Conservation (phyloP, 139 green algal genomes). For the Coccomyxa sp. region DNA sequence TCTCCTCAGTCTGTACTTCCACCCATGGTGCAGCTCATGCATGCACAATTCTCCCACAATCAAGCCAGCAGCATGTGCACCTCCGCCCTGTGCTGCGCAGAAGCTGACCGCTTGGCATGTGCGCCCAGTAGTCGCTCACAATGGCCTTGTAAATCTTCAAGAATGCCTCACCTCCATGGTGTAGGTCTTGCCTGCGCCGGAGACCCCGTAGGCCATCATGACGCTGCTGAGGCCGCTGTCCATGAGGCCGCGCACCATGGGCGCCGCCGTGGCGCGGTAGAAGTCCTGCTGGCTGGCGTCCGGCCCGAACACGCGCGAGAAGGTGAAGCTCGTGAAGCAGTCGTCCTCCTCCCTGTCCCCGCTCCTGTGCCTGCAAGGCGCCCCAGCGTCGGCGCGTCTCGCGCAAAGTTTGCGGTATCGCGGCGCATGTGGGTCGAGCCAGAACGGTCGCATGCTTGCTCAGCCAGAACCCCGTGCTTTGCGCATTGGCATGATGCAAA, state of each 20-base stretch:
- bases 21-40: too few relatives aligned
- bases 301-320: constrained; percentile 49
- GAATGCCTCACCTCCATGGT: constrained; percentile 53
- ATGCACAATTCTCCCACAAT: too few relatives aligned
- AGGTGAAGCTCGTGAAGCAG: constrained; percentile 62
- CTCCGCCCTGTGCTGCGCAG: too few relatives aligned
- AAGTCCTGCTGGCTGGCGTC: constrained; percentile 43
- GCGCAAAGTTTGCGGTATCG: neutral
- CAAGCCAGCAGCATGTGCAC: too few relatives aligned
- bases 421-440: too few relatives aligned
- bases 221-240: constrained; percentile 40
- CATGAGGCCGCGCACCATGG: constrained; percentile 49
- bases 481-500: too few relatives aligned
- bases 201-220: constrained; percentile 80
- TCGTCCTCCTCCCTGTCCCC: constrained; percentile 47
- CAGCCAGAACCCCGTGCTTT: too few relatives aligned
- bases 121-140: too few relatives aligned
- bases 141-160: too few relatives aligned
- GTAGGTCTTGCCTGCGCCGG: constrained; percentile 75
- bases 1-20: too few relatives aligned
- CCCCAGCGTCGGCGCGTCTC: neutral
- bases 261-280: constrained; percentile 31
- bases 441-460: too few relatives aligned
- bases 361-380: constrained; percentile 33
- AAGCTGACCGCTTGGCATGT: too few relatives aligned